Evolutionary conservation across 1,284 basidiomycete genomes (phyloP).

Genomic region (Puccinia hordei): DNA sequence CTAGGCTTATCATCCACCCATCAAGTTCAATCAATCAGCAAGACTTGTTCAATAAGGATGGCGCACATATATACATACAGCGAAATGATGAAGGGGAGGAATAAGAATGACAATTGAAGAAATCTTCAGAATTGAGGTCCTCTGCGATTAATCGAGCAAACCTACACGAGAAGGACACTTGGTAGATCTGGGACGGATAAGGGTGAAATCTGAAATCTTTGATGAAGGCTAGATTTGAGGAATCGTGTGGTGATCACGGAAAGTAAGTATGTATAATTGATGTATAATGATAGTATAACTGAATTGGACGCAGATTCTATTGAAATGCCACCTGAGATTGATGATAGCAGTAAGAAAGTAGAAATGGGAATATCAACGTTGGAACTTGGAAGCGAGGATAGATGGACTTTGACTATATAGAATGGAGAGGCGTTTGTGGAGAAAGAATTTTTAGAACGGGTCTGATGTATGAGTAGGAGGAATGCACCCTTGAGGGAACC

Average conservation of each 20-base stretch:
- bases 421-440: conserved; percentile 25
- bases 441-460: conserved; percentile 1
- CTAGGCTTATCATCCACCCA: conserved; percentile 14
- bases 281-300: conserved; percentile 6
- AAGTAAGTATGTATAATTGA: conserved; percentile 12
- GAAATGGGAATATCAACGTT: conserved; percentile 32
- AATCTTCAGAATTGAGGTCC: conserved; percentile 5
- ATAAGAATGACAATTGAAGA: background rate
- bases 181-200: conserved; percentile 20
- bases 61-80: background rate
- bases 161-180: background rate
- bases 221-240: conserved; percentile 26
- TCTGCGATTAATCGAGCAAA: background rate
- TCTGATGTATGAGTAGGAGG: background rate
- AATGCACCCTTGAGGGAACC: background rate
- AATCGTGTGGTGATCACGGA: conserved; percentile 30
- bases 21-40: conserved; percentile 24
- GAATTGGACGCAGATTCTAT: conserved; percentile 20
- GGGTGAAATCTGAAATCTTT: conserved; percentile 24
- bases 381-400: conserved; percentile 25
- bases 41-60: background rate
- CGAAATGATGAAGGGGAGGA: background rate
- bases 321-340: conserved; percentile 33
- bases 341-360: conserved; percentile 30
- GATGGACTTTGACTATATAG: conserved; percentile 12